Base-by-base conservation (phyloP, 768 basidiomycete genomes). In the Lentinus tigrinus region DNA sequence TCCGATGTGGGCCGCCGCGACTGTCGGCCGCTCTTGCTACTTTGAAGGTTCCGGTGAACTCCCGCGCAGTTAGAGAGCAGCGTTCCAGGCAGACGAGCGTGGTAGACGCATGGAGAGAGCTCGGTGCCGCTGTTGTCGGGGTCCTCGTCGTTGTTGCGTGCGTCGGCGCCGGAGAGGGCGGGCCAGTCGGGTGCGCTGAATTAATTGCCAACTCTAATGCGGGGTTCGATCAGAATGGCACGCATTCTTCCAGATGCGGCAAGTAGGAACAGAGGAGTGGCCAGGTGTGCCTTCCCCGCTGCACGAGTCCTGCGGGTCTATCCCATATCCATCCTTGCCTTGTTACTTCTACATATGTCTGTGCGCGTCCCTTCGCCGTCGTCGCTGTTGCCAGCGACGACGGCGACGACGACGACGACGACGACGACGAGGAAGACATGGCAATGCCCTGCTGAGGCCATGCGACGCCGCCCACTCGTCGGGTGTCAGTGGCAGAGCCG, bases 291-390 rank as follows among this genome's bases (percentile, higher is more conserved):
- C 46, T 59, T 54, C 58, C 52, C 47, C 52, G 57, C 57, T n/a
- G 57, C 27, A 27, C 14, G 11, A 19, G 9, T 37, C 9, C 9
- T 16, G 36, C 34, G 49, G 19, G 21, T 14, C 58, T 50, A 59
- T 54, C n/a, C 52, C 47, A 23, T 49, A 36, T 54, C 52, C 58
- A 54, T 59, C 47, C 47, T 47, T 48, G 27, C 58, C 52, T 59
- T 59, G 44, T n/a, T 54, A 50, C 58, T 54, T 48, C 52, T 28
- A 26, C n/a, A n/a, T n/a, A n/a, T n/a, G n/a, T n/a, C n/a, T n/a
- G n/a, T n/a, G n/a, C n/a, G n/a, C 31, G n/a, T 48, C 28, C 40
- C 24, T 42, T 37, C 56, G 38, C 16, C 52, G 39, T 11, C 52
- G 46, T 39, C 46, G 52, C 47, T 9, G 52, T 54, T 54, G 52